Base-by-base conservation (phyloP, 2,329 filamentous ascomycete genomes). In the Pseudogymnoascus sp. region DNA sequence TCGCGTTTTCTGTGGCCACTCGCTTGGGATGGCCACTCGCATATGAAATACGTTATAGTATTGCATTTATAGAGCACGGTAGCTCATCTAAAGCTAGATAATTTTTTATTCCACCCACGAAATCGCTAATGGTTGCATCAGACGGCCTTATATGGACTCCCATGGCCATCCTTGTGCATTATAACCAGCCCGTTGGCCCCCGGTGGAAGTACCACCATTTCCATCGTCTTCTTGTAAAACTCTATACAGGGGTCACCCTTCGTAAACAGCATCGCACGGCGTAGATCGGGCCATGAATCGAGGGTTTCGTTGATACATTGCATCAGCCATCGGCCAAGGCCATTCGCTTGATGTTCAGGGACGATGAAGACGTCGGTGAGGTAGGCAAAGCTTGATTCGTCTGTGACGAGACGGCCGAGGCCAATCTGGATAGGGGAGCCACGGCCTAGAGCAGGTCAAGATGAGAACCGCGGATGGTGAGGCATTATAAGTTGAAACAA, bases 321-420 rank as follows among this genome's bases (percentile, higher is more conserved):
- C 70, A 88, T 78, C 68, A 89, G 72, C 83, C 84, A 89, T 55
- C 75, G 78, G 3, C 82, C 86, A 1, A 89, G 74, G 0, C 86
- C 85, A 3, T 75, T 72, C 2, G 79, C 77, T 67, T 85, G 83
- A 65, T 82, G 80, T 35, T 77, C 75, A 0, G 79, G 75, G 2
- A 81, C 70, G 19, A 89, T 75, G 69, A 84, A 89, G 30, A 88
- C 82, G 66, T 89, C 86, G 18, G 85, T 85, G 34, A 86, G 71
- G 65, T 88, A 90, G 41, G 80, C 82, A 65, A 89, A 83, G 0
- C 85, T 88, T 45, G 82, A 77, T 66, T 80, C 80, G 71, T 90
- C 88, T 4, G 86, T 90, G 57, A 89, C 74, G 19, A 86, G 72
- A 19, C 86, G 77, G 1, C 77, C 79, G 61, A 85, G 76, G 1